Evolutionary conservation across 2,329 filamentous ascomycete genomes (phyloP).

Genomic region (Pestalotiopsis sp.): DNA sequence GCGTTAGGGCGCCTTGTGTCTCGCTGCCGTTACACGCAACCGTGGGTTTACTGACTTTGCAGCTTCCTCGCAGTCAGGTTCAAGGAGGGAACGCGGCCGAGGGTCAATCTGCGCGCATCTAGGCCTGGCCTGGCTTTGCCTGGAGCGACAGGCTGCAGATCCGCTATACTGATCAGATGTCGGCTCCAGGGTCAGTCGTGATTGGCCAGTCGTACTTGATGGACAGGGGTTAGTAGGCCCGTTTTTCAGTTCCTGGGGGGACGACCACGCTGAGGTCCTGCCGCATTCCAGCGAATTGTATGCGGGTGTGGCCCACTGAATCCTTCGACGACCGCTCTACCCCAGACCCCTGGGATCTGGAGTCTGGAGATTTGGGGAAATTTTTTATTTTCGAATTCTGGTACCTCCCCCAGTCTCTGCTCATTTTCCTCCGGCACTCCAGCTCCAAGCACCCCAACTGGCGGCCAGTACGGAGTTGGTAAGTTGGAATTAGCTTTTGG

Average conservation of each 20-base stretch:
- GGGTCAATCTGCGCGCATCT: conserved; percentile 8
- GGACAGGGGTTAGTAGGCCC: conserved; percentile 6
- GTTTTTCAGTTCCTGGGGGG: conserved; percentile 3
- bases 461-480: background rate
- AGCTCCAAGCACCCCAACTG: background rate
- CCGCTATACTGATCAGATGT: conserved; percentile 11
- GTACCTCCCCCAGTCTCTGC: background rate
- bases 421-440: background rate
- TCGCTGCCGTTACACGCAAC: conserved; percentile 9
- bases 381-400: background rate
- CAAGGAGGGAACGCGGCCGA: conserved; percentile 4
- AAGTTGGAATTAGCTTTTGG: background rate
- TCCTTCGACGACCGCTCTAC: conserved; percentile 11
- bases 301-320: conserved; percentile 5
- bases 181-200: background rate
- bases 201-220: background rate
- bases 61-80: background rate
- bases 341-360: conserved; percentile 8
- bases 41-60: background rate
- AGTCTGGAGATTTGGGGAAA: conserved; percentile 13
- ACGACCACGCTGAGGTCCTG: background rate
- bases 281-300: conserved; percentile 10
- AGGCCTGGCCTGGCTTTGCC: background rate
- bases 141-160: conserved; percentile 5
- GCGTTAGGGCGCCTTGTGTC: conserved; percentile 1